Base-by-base conservation (phyloP, 2,329 filamentous ascomycete species). In the Claviceps sp. region DNA sequence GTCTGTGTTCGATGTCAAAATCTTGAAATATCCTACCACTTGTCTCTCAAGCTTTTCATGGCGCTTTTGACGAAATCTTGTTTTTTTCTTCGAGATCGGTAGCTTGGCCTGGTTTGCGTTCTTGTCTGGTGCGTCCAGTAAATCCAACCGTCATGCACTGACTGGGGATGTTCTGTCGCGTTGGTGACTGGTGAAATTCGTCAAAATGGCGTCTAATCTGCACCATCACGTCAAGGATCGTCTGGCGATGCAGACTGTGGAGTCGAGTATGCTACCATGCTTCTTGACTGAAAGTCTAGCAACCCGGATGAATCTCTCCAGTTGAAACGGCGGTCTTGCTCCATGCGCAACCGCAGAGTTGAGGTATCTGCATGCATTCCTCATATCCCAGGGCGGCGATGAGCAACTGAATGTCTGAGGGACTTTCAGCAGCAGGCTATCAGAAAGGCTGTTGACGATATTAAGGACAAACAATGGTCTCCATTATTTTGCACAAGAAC, bases 251-350 rank as follows among this genome's bases (percentile, higher is more conserved):
- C 41, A 75, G 61, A 36, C 71, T 65, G 55, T 75, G 46, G 72
- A 72, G 54, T 70, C 66, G 38, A 71, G 63, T 3, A 75, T 61
- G 53, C 67, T 72, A 38, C 67, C 61, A 45, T 66, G 59, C 47
- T 71, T 65, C 48, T 72, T 65, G 22, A 58, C 60, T 49, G 72
- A 13, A 74, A 61, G 52, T 73, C 72, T 13, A 74, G 62, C 18
- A 76, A 59, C 8, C 72, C 73, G 11, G 72, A 74, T 2, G 71
- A 70, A 56, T 75, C 72, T 55, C 70, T 72, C 72, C 72, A 75
- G 42, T 70, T 71, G 54, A 72, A 74, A 14, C 75, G 64, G 24
- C 72, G 65, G 55, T 75, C 71, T 60, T 76, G 71, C 58, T 75
- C 72, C 68, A 75, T 72, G 50, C 71, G 69, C 48, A 75, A 59